phyloP scores from a whole-genome alignment of 2,329 filamentous ascomycete genomes.

The Trichoderma guizhouense region DNA sequence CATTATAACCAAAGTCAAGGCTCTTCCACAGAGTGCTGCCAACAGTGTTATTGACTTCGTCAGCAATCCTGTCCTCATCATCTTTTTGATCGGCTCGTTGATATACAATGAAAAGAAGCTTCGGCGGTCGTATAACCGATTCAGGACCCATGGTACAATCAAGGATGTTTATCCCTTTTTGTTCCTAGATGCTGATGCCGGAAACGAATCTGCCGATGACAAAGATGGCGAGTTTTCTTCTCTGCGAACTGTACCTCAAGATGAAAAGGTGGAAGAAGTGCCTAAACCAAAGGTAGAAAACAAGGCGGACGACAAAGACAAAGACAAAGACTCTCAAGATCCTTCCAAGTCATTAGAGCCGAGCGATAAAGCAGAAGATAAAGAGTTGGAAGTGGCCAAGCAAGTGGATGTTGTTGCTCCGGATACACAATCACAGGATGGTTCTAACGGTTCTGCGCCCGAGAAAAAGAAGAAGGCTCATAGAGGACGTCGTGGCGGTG shows the following conservation, averaged over 20 bases:
- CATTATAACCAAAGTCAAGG: constrained; percentile 49
- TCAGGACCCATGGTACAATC: constrained; percentile 30
- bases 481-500: constrained; percentile 68
- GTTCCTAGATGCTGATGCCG: background rate
- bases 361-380: background rate
- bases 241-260: background rate
- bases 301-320: background rate
- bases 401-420: background rate
- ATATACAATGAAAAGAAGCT: constrained; percentile 47
- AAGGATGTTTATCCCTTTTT: constrained; percentile 23
- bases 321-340: background rate
- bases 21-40: constrained; percentile 48
- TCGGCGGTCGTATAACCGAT: constrained; percentile 37
- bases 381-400: background rate
- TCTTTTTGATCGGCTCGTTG: constrained; percentile 42
- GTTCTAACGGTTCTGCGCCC: constrained; percentile 19
- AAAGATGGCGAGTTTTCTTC: background rate
- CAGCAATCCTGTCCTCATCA: constrained; percentile 51
- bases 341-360: background rate
- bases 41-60: constrained; percentile 54
- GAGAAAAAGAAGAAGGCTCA: constrained; percentile 67
- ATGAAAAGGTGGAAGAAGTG: background rate
- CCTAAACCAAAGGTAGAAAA: background rate
- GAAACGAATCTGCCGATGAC: constrained; percentile 1
- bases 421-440: background rate